These are phyloP conservation scores for Epichloe gansuensis DNA, from an alignment of 2,329 filamentous ascomycete genomes.

Conservation along the genomic window DNA sequence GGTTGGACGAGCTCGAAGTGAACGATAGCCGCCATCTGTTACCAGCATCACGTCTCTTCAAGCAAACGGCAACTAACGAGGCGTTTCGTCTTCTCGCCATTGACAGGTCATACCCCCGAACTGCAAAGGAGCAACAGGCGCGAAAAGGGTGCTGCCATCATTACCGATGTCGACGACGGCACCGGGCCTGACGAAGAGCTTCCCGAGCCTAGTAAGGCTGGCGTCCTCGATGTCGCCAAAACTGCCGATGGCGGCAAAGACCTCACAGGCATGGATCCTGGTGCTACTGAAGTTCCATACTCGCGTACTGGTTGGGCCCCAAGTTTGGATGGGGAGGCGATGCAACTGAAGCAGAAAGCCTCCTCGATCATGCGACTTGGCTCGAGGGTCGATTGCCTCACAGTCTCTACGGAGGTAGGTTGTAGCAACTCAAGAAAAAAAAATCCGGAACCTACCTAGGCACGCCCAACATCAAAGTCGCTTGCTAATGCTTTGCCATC, in stretches of 20 bases:
- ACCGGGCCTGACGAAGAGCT: slow-evolving; percentile 61
- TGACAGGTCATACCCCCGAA: slow-evolving; percentile 26
- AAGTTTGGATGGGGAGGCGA: slow-evolving; percentile 61
- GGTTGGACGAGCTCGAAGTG: not conserved
- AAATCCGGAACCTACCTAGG: not conserved
- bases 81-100: not conserved
- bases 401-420: slow-evolving; percentile 74
- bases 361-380: slow-evolving; percentile 81
- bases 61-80: not conserved
- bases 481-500: not conserved
- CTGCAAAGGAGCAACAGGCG: slow-evolving; percentile 22
- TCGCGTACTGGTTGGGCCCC: slow-evolving; percentile 69
- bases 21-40: not conserved
- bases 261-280: slow-evolving; percentile 37
- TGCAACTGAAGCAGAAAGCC: slow-evolving; percentile 46
- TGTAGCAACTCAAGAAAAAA: not conserved
- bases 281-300: slow-evolving; percentile 36
- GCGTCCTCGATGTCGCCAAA: slow-evolving; percentile 45
- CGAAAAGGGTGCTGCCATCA: slow-evolving; percentile 54
- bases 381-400: slow-evolving; percentile 76
- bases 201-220: slow-evolving; percentile 59
- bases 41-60: not conserved
- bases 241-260: slow-evolving; percentile 36
- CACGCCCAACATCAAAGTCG: not conserved
- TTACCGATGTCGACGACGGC: slow-evolving; percentile 69